Base-by-base conservation (phyloP, 495 filamentous ascomycete genomes). In the Lentithecium fluviatile region DNA sequence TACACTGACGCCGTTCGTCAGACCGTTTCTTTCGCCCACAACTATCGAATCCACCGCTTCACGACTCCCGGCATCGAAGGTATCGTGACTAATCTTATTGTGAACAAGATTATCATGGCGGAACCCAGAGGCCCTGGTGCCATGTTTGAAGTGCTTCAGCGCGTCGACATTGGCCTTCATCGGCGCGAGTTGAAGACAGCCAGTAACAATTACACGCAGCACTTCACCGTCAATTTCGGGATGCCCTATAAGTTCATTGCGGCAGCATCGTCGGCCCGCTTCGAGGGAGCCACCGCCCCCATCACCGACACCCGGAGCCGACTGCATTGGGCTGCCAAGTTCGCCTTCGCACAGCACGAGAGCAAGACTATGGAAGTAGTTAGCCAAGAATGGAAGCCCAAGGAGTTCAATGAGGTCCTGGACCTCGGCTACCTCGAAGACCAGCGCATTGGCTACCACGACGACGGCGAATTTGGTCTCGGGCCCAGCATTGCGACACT, bases 241-340 rank as follows among this genome's bases (percentile, higher is more conserved):
- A 87, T 88, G 51, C 86, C 85, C 0, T 95, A 96, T 69, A 92
- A 95, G 61, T 95, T 86, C 62, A 80, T 88, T 12, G 88, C 90
- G 1, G 73, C 79, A 6, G 84, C 89, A 2, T 74, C 83, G 10
- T 87, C 86, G 0, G 82, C 72, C 45, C 75, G 74, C 2, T 92
- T 95, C 56, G 66, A 73, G 2, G 78, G 85, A 15, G 86, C 89
- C 0, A 82, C 83, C 0, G 57, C 71, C 6, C 74, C 77, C 0
- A 77, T 95, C 5, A 74, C 82, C 23, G 76, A 76, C 20, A 79
- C 80, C 1, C 70, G 90, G 2, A 77, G 83, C 6, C 79, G 85
- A 25, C 67, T 92, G 51, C 82, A 78, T 13, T 91, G 88, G 88
- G 87, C 86, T 1, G 81, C 79, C 3, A 47, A 80, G 36, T 53